Conservation (phyloP, 768 basidiomycete species). For the Mycena sanguinolenta region DNA sequence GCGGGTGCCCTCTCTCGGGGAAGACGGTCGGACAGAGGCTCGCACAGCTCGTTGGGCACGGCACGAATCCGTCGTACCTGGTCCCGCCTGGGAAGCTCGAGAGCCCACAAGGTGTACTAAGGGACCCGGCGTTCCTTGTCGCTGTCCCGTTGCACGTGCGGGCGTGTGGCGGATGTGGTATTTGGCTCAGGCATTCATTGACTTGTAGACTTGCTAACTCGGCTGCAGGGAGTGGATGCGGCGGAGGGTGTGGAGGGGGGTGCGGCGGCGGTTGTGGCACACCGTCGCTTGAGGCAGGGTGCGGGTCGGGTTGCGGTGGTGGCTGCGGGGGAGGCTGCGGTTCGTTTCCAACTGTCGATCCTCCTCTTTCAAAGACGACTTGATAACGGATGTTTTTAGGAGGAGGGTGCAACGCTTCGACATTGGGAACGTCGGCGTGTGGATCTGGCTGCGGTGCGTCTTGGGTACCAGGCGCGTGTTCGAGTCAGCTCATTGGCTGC, state of each 20-base stretch:
- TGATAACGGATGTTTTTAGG: background rate
- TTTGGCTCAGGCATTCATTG: background rate
- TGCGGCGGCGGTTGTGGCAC: background rate
- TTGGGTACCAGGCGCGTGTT: too few relatives aligned
- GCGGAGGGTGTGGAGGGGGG: conserved; percentile 2
- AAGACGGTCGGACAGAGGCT: conserved; percentile 60
- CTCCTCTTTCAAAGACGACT: background rate
- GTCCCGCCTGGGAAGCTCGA: conserved; percentile 45
- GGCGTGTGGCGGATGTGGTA: conserved; percentile 34
- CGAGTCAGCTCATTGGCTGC: background rate
- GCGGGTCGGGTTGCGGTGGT: background rate
- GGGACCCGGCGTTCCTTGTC: conserved; percentile 52
- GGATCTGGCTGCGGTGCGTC: background rate
- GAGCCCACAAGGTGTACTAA: background rate
- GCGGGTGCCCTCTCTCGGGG: conserved; percentile 69
- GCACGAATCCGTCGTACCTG: conserved; percentile 46
- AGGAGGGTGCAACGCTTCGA: background rate
- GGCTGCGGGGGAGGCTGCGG: background rate
- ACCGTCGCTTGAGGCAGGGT: background rate
- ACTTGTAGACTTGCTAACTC: background rate
- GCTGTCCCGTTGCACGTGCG: conserved; percentile 46
- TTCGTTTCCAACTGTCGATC: background rate
- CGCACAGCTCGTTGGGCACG: conserved; percentile 44
- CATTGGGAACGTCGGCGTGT: background rate
- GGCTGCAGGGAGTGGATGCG: background rate